A percentile compares a stretch with the other conserved stretches of the same genome.
These are phyloP conservation scores for Globisporangium sylvaticum DNA, from an alignment of 352 stramenopile genomes.

Conservation along the genomic window DNA sequence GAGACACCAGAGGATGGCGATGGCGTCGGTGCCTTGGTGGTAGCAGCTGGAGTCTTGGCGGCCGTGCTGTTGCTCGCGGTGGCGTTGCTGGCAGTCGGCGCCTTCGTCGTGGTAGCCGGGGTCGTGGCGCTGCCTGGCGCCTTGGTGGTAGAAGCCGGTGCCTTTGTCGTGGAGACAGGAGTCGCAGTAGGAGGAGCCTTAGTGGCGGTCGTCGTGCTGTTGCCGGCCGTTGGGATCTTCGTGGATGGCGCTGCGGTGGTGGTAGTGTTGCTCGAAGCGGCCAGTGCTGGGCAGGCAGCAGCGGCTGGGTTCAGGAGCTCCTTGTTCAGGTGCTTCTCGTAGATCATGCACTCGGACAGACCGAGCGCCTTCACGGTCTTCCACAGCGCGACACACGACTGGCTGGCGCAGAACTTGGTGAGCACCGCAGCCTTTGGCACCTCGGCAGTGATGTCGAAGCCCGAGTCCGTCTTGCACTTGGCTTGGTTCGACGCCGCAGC, in stretches of 20 bases:
- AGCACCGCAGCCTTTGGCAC: background rate
- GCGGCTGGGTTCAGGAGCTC: background rate
- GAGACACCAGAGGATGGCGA: background rate
- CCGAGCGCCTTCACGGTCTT: background rate
- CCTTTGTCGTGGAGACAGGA: too few relatives aligned
- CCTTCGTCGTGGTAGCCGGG: background rate
- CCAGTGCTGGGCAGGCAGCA: background rate
- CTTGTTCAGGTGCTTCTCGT: constrained; percentile 3
- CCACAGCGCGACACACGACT: background rate
- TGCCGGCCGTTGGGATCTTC: background rate
- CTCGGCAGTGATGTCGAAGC: background rate
- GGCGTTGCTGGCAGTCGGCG: background rate
- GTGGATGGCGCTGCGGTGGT: background rate
- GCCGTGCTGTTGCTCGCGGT: background rate
- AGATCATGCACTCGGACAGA: background rate
- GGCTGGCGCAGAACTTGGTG: background rate
- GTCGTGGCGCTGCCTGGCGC: background rate
- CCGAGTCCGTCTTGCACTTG: background rate
- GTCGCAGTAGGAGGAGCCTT: too few relatives aligned
- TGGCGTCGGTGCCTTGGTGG: background rate
- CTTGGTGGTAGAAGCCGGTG: too few relatives aligned
- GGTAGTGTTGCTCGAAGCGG: background rate
- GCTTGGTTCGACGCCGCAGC: background rate
- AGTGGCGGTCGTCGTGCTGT: background rate
- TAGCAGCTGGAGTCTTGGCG: background rate